Evolutionary conservation across 257 asterid species (phyloP).

Genomic region (Nicotiana paniculata): DNA sequence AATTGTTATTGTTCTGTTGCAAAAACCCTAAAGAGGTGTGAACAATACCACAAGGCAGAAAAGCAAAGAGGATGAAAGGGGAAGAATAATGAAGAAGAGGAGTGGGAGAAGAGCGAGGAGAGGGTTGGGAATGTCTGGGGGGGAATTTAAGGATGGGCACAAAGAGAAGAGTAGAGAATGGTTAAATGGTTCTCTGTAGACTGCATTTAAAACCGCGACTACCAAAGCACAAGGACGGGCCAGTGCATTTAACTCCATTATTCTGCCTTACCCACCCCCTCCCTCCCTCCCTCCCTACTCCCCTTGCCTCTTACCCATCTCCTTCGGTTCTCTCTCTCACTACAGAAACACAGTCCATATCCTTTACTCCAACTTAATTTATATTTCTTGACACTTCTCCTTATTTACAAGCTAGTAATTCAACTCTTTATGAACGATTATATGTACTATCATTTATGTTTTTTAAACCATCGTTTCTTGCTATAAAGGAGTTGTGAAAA

Average conservation of each 20-base stretch:
- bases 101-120: background rate
- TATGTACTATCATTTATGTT: too few species aligned
- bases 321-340: background rate
- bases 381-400: too few species aligned
- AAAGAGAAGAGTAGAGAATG: background rate
- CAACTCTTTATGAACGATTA: too few species aligned
- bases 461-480: too few species aligned
- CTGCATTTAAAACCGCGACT: slow-evolving; percentile 34
- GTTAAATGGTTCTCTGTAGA: background rate
- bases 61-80: background rate
- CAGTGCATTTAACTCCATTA: slow-evolving; percentile 37
- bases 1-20: too few species aligned
- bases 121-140: slow-evolving; percentile 27
- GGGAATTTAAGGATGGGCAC: slow-evolving; percentile 16
- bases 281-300: background rate
- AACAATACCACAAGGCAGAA: background rate
- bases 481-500: too few species aligned
- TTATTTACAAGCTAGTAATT: too few species aligned
- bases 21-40: background rate
- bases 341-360: background rate
- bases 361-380: background rate
- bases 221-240: slow-evolving; percentile 34
- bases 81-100: background rate
- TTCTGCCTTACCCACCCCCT: background rate
- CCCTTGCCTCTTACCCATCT: slow-evolving; percentile 4